A percentile compares a stretch with the other conserved stretches of the same genome.
Conservation (phyloP, 2,329 filamentous ascomycete genomes). For the Cordyceps farinosa region DNA sequence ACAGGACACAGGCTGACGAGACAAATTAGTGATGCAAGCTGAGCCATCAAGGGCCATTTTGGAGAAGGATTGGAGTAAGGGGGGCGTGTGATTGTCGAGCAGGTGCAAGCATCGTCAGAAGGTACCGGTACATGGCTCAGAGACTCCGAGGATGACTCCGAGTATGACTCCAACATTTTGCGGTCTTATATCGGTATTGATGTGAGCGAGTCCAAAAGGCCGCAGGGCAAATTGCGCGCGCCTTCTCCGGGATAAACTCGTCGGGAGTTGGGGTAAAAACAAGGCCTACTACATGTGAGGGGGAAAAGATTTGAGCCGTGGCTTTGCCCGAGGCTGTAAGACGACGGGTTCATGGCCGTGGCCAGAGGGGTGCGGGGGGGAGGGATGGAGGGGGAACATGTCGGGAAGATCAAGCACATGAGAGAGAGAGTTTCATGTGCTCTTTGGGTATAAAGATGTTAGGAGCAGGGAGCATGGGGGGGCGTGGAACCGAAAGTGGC, state of each 20-base stretch:
- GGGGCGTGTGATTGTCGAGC: background rate
- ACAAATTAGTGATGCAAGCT: constrained; percentile 2
- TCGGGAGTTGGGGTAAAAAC: constrained; percentile 5
- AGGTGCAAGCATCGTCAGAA: background rate
- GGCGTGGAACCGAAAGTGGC: background rate
- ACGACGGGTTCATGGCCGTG: background rate
- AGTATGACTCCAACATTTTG: background rate
- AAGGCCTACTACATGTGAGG: constrained; percentile 1
- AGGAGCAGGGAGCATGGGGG: background rate
- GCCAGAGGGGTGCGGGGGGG: background rate
- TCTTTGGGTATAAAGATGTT: background rate
- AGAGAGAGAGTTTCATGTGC: background rate
- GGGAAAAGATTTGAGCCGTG: background rate
- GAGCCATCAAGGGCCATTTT: background rate
- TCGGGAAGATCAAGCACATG: constrained; percentile 7
- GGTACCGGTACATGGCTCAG: constrained; percentile 1
- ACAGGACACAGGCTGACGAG: constrained; percentile 1
- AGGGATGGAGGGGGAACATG: background rate
- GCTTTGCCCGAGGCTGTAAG: constrained; percentile 7
- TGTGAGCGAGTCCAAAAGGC: background rate
- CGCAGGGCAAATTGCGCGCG: background rate
- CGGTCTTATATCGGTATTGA: background rate
- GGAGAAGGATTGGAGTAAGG: background rate
- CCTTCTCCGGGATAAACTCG: constrained; percentile 12
- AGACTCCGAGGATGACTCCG: constrained; percentile 10